Base-by-base conservation (phyloP, 352 stramenopile genomes). In the Thalassiosira livingstoniorum region DNA sequence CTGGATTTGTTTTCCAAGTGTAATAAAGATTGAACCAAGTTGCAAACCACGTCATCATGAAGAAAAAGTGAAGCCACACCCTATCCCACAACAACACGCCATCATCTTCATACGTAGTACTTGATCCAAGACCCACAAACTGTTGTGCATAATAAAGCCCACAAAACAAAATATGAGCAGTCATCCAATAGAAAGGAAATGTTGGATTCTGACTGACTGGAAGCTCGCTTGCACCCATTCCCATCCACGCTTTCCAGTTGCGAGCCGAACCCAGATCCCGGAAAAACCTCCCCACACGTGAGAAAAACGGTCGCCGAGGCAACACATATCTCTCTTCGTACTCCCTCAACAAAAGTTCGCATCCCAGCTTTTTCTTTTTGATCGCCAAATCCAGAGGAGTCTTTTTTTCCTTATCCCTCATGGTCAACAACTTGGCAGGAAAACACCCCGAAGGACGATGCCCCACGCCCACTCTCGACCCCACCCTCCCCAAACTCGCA, bases 361-460 rank as follows among this genome's bases (percentile, higher is more conserved):
- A 91, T 23, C 84, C 83, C 1, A 81, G 39, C 51, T 91, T 88
- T 47, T 94, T 89, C 74, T 96, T 96, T 71, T 95, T 94, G 37
- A 93, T 80, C 10, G 92, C 92, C 27, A 96, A 76, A 35, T 96
- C 93, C 32, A 93, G 71, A 1, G 94, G 92, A 27, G 93, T 96
- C 64, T 94, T 90, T 23, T 78, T 83, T 70, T 96, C 93, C 61
- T 94, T 95, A 79, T 97, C 94, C 34, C 82, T 87, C 35, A 91
- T 83, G 7, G 76, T 61, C 25, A 91, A 63, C 51, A 88, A 80
- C 53, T 87, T 85, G 21, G 51, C 71, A 34, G 74, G 62, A 65
- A 78, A 83, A 27, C 43, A 58, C n/a, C 42, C 54, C 29, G 65
- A 72, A 51, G 66, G 43, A 35, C 53, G 71, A 54, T 51, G 69